Evolutionary conservation across 148 eudicot species (phyloP).

Genomic region (Simmondsia chinensis): DNA sequence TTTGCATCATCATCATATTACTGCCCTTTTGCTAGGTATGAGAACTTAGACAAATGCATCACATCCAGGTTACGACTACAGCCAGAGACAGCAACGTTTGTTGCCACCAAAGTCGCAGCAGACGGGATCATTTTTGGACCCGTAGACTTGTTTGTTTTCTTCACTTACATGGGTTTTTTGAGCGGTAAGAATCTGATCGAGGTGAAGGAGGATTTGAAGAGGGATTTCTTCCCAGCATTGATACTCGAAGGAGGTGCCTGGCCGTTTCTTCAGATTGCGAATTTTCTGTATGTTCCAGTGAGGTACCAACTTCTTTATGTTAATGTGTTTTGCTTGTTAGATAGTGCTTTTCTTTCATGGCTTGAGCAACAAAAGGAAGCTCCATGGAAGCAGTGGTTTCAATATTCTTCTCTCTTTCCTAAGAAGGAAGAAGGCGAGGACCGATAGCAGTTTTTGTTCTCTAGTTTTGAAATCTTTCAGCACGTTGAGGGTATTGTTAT

Average conservation of each 20-base stretch:
- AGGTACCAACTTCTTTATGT: constrained; percentile 32
- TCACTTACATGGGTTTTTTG: constrained; percentile 21
- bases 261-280: constrained; percentile 26
- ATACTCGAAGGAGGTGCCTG: constrained; percentile 18
- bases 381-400: constrained; percentile 31
- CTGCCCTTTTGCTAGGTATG: constrained; percentile 18
- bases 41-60: constrained; percentile 17
- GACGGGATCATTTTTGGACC: constrained; percentile 15
- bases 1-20: no score
- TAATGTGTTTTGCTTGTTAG: constrained; percentile 33
- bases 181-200: constrained; percentile 13
- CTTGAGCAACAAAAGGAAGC: constrained; percentile 40
- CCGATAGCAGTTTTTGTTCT: no score
- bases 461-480: no score
- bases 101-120: constrained; percentile 15
- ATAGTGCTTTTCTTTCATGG: constrained; percentile 36
- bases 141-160: constrained; percentile 12
- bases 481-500: no score
- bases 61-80: constrained; percentile 8
- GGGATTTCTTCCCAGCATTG: constrained; percentile 24
- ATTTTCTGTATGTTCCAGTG: constrained; percentile 35
- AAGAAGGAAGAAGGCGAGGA: no score
- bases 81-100: constrained; percentile 22
- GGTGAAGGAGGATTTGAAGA: constrained; percentile 19
- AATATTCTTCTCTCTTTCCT: no score